Conservation (phyloP, 306 rosid genomes). For the Lablab purpureus region DNA sequence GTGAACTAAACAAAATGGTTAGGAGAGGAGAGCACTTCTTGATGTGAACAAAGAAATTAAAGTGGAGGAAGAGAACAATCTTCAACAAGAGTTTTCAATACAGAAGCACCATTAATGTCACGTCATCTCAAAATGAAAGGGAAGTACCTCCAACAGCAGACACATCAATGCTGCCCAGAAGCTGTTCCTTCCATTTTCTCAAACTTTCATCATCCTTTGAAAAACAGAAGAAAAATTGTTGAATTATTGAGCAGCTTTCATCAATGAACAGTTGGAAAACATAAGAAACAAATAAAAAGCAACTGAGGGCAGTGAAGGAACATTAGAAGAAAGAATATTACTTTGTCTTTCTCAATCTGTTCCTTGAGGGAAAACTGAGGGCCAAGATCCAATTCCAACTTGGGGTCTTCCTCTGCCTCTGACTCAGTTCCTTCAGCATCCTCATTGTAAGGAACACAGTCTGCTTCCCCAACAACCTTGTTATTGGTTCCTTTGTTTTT, state of each 20-base stretch:
- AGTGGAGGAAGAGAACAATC: slow-evolving; percentile 10
- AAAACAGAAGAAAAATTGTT: slow-evolving; percentile 7
- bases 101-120: slow-evolving; percentile 9
- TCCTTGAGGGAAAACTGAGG: slow-evolving; percentile 89
- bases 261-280: background rate
- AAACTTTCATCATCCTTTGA: slow-evolving; percentile 85
- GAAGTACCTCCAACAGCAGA: slow-evolving; percentile 76
- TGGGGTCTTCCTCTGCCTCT: slow-evolving; percentile 61
- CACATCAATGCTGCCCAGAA: slow-evolving; percentile 83
- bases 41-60: background rate
- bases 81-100: slow-evolving; percentile 28
- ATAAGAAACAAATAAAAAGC: background rate
- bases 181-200: slow-evolving; percentile 93
- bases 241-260: background rate
- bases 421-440: slow-evolving; percentile 47
- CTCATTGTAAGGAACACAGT: slow-evolving; percentile 37
- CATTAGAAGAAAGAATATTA: slow-evolving; percentile 36
- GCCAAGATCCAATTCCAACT: slow-evolving; percentile 73
- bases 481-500: slow-evolving; percentile 50
- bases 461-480: slow-evolving; percentile 48
- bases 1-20: background rate
- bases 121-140: slow-evolving; percentile 1
- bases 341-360: slow-evolving; percentile 93
- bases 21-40: background rate
- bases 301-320: slow-evolving; percentile 6